phyloP scores from a whole-genome alignment of 352 stramenopile species.

The Pythium oligandrum region DNA sequence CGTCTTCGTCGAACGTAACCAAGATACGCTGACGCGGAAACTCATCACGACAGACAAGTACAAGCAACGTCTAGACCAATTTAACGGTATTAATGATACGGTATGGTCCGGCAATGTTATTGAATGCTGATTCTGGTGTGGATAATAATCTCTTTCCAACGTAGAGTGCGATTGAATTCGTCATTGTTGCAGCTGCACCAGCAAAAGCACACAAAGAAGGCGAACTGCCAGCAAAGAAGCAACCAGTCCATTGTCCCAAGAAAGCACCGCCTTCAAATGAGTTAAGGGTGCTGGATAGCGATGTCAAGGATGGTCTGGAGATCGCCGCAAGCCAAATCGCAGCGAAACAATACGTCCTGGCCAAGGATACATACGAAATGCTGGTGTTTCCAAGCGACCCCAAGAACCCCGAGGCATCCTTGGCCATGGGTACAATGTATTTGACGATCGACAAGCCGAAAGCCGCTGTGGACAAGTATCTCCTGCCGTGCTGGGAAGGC shows the following conservation, averaged over 20 bases:
- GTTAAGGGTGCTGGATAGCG: too few relatives aligned
- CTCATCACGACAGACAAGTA: constrained; percentile 12
- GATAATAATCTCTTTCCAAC: background rate
- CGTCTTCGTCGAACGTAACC: constrained; percentile 37
- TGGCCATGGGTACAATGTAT: constrained; percentile 52
- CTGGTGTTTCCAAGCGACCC: constrained; percentile 37
- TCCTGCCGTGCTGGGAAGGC: constrained; percentile 37
- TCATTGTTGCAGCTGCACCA: constrained; percentile 5
- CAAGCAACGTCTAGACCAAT: constrained; percentile 7
- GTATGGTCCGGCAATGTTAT: background rate
- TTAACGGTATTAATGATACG: background rate
- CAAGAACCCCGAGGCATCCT: constrained; percentile 35
- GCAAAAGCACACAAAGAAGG: background rate
- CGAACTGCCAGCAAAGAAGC: background rate
- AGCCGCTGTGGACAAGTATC: constrained; percentile 32
- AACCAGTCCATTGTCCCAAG: too few relatives aligned
- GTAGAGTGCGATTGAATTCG: constrained; percentile 18
- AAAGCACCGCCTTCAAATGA: too few relatives aligned
- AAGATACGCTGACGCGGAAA: constrained; percentile 24
- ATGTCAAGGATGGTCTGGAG: constrained; percentile 16
- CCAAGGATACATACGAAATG: constrained; percentile 38
- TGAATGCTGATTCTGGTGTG: too few relatives aligned
- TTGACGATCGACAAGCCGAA: constrained; percentile 33
- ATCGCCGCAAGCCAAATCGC: constrained; percentile 38
- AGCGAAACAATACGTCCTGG: constrained; percentile 38